Evolutionary conservation across 148 eudicot genomes (phyloP).

Genomic region (Silene latifolia): DNA sequence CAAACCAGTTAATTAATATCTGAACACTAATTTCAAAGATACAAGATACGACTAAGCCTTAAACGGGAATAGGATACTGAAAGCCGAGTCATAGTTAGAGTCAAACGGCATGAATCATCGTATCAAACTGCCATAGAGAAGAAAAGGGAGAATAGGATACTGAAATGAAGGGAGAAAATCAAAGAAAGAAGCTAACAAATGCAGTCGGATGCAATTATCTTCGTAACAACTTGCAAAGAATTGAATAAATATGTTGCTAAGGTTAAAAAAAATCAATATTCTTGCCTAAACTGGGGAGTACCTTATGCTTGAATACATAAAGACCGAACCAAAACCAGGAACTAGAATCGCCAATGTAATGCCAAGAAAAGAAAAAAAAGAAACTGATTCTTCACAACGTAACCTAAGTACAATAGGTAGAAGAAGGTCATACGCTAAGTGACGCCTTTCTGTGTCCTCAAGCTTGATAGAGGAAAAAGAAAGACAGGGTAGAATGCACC

Average conservation of each 20-base stretch:
- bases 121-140: background rate
- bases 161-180: background rate
- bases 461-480: conserved; percentile 29
- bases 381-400: conserved; percentile 34
- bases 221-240: conserved; percentile 24
- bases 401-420: conserved; percentile 32
- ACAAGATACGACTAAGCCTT: background rate
- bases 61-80: no score
- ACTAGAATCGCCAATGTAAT: conserved; percentile 31
- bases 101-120: background rate
- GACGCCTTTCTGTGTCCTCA: conserved; percentile 41
- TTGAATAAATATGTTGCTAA: conserved; percentile 23
- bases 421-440: conserved; percentile 30
- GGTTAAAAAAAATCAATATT: conserved; percentile 2
- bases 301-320: conserved; percentile 35
- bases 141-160: no score
- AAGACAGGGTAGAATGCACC: conserved; percentile 20
- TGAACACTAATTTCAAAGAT: no score
- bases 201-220: conserved; percentile 24
- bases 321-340: conserved; percentile 42
- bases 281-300: conserved; percentile 36
- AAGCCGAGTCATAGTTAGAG: background rate
- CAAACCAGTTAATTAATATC: no score
- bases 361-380: conserved; percentile 29
- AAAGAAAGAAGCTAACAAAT: conserved; percentile 7